Base-by-base conservation (phyloP, 2,329 filamentous ascomycete species). In the Thielaviopsis musarum region DNA sequence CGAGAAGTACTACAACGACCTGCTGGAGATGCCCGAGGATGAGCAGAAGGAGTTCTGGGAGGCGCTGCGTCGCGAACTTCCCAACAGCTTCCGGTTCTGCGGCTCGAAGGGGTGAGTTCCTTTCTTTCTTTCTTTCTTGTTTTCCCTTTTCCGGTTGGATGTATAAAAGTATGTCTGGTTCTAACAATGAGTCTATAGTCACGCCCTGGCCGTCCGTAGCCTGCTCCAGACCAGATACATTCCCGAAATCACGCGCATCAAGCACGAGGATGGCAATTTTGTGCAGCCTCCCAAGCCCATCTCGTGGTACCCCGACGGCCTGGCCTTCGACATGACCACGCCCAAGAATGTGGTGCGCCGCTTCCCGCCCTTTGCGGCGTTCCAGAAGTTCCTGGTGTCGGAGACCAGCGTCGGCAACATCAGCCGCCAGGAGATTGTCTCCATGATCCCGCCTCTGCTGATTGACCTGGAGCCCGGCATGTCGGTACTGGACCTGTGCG, bases 331-430 rank as follows among this genome's bases (percentile, higher is more conserved):
- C 72, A 97, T 97, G 90, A 95, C 91, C 53, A 97, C 91, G 5
- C 89, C 93, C 63, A 98, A 97, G 78, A 91, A 95, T 68, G 85
- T 97, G 64, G 81, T 98, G 63, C 86, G 93, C 66, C 91, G 91
- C 69, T 95, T 95, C 71, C 83, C 88, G 41, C 93, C 93, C 2
- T 98, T 98, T 70, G 85, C 90, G 56, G 86, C 88, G 28, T 97
- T 98, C 73, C 93, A 98, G 71, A 95, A 94, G 70, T 98, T 96
- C 75, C 79, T 98, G 56, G 93, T 98, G 56, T 94, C 91, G 57
- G 93, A 98, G 77, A 96, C 93, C 3, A 90, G 87, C 60, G 90
- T 97, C 22, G 93, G 93, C 67, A 98, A 97, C 71, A 97, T 98
- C 67, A 95, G 88, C 72, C 83, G 93, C 67, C 93, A 98, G 72